Base-by-base conservation (phyloP, 2,329 filamentous ascomycete genomes). In the Fusarium concolor region DNA sequence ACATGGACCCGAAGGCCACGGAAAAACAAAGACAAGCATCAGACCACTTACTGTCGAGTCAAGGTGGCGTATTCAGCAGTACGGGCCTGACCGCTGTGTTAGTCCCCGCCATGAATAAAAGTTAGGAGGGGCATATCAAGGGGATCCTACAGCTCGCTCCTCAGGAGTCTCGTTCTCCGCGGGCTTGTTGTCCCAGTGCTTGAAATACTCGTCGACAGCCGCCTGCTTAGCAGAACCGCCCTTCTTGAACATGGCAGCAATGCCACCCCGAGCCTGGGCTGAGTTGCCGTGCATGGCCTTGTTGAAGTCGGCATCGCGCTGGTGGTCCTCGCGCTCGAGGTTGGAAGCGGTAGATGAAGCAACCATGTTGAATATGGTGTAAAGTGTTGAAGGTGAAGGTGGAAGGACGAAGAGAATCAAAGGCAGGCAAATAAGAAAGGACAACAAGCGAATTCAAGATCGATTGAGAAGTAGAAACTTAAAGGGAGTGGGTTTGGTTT, bases 171-270 rank as follows among this genome's bases (percentile, higher is more conserved):
- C 96, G 41, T 90, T 87, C 67, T 86, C 89, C 31, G 84, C 91
- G 44, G 83, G 81, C 82, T 96, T 94, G 84, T 95, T 91, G 80
- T 97, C 93, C 92, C 92, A 97, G 79, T 97, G 94, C 86, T 96
- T 96, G 85, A 97, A 97, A 83, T 97, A 97, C 79, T 96, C 92
- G 76, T 96, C 92, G 28, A 94, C 87, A 45, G 93, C 93, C 52
- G 90, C 90, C 78, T 93, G 88, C 77, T 96, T 92, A 10, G 93
- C 93, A 29, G 84, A 76, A 29, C 75, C 70, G 79, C 96, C 90
- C 84, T 99, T 99, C 78, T 86, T 85, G 76, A 97, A 84, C 89
- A 97, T 94, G 75, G 95, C 92, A 73, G 88, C 83, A 74, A 97
- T 87, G 71, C 93, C 92, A 76, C 91, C 92, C 57, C 85, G 82